Evolutionary conservation across 768 basidiomycete genomes (phyloP).

Genomic region (Mycena amicta): DNA sequence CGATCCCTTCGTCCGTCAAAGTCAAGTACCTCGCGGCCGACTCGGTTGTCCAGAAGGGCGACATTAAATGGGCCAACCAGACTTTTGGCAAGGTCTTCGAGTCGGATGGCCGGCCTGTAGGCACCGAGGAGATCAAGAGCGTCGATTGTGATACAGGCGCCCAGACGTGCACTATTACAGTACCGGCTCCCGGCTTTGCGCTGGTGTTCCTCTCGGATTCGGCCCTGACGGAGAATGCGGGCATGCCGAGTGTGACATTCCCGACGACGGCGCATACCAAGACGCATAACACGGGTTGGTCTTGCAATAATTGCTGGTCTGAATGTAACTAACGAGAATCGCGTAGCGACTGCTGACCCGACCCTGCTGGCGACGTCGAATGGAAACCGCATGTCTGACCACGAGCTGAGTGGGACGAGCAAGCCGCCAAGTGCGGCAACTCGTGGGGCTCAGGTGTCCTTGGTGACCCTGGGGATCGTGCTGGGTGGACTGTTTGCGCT

Average conservation of each 20-base stretch:
- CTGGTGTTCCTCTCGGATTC: conserved; percentile 67
- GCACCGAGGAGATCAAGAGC: conserved; percentile 54
- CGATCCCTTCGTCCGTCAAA: conserved; percentile 44
- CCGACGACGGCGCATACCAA: conserved; percentile 61
- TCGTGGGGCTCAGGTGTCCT: neutral
- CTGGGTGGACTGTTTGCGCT: neutral
- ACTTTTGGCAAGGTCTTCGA: conserved; percentile 63
- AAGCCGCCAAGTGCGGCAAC: conserved; percentile 6
- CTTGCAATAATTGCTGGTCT: neutral
- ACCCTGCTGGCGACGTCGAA: conserved; percentile 57
- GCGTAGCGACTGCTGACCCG: conserved; percentile 55
- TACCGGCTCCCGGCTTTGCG: conserved; percentile 73
- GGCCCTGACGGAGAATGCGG: conserved; percentile 34
- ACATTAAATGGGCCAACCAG: conserved; percentile 74
- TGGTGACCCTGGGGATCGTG: neutral
- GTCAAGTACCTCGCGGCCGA: conserved; percentile 55
- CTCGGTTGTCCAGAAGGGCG: conserved; percentile 58
- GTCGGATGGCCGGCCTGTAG: conserved; percentile 68
- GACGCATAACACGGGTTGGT: conserved; percentile 43
- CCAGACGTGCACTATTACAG: conserved; percentile 58
- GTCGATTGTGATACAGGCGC: conserved; percentile 57
- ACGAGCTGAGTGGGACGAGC: conserved; percentile 13
- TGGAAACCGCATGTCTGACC: conserved; percentile 25
- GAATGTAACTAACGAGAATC: too few relatives aligned
- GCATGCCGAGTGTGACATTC: conserved; percentile 46